Evolutionary conservation across 1,284 basidiomycete genomes (phyloP).

Genomic region (Ceratobasidium sp.): DNA sequence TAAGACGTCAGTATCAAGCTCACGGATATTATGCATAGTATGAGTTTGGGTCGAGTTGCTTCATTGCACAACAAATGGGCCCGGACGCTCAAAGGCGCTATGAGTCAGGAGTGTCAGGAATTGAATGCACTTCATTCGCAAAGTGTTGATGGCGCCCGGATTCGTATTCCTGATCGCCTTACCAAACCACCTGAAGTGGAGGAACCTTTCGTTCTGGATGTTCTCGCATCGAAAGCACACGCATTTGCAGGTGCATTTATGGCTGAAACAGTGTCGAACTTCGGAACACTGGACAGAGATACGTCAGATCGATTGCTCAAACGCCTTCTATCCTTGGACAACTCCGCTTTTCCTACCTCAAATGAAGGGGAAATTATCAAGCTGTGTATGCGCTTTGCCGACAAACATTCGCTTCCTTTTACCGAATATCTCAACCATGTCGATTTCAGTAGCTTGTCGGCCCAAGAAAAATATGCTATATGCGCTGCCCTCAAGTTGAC

Average conservation of each 20-base stretch:
- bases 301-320: slow-evolving; percentile 42
- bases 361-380: slow-evolving; percentile 66
- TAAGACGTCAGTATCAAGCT: background rate
- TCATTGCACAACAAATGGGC: slow-evolving; percentile 66
- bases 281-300: background rate
- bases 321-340: slow-evolving; percentile 56
- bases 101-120: slow-evolving; percentile 68
- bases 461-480: slow-evolving; percentile 61
- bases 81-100: slow-evolving; percentile 61
- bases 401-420: slow-evolving; percentile 55
- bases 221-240: slow-evolving; percentile 57
- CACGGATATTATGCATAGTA: slow-evolving; percentile 47
- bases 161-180: slow-evolving; percentile 63
- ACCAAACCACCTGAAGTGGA: slow-evolving; percentile 53
- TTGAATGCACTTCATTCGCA: slow-evolving; percentile 71
- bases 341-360: slow-evolving; percentile 57
- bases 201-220: slow-evolving; percentile 60
- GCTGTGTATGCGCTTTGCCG: slow-evolving; percentile 56
- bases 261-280: slow-evolving; percentile 38
- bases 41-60: slow-evolving; percentile 61
- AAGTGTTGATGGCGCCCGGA: slow-evolving; percentile 66
- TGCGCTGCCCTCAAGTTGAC: slow-evolving; percentile 52
- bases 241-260: slow-evolving; percentile 56
- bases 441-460: slow-evolving; percentile 61
- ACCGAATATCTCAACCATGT: slow-evolving; percentile 57